Evolutionary conservation across 148 eudicot genomes (phyloP), one percentile per base, ranked within the genome.

Genomic region (Pouteria glomerata): DNA sequence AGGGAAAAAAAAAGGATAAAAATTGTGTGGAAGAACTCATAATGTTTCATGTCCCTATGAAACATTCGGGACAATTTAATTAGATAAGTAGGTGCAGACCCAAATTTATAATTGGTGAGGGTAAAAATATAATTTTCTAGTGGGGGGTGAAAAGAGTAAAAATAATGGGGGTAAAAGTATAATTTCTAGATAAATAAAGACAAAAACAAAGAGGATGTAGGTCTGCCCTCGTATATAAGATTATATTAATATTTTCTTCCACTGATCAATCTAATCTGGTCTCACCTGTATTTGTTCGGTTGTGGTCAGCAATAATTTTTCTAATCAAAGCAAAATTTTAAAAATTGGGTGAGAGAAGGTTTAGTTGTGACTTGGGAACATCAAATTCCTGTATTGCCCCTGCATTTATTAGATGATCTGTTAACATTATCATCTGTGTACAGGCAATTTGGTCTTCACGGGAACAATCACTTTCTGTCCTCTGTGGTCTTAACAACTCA

Each of bases 291-390:
- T 7, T 57, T 65, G 57, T 71, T 53, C 66, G 34, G 52, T 57
- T 77, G 60, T 64, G 69, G 68, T 66, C 31, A 35, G 39, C 64
- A 50, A 51, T 16, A 31, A 18, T 48, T 62, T 4, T 62, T 72
- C 35, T 35, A 51, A 26, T 52, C 10, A 18, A 19, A 31, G 0
- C 4, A 76, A 5, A 33, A 8, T 0, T 42, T 14, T 24, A 44
- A 45, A 57, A 47, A 31, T 33, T 61, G 29, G 30, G 42, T 34
- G 18, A 31, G 33, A 60, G 45, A 33, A 62, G 27, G 19, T 61
- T 72, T 62, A 59, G 55, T 6, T 60, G 5, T 47, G 33, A 33
- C 50, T 63, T 41, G 33, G 68, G 26, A 8, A 56, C 59, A 8
- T 71, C 66, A 71, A 10, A 34, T 44, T 30, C 45, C 42, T 8